Evolutionary conservation across 129 eudicot species (phyloP).

Genomic region (Lactuca saligna): DNA sequence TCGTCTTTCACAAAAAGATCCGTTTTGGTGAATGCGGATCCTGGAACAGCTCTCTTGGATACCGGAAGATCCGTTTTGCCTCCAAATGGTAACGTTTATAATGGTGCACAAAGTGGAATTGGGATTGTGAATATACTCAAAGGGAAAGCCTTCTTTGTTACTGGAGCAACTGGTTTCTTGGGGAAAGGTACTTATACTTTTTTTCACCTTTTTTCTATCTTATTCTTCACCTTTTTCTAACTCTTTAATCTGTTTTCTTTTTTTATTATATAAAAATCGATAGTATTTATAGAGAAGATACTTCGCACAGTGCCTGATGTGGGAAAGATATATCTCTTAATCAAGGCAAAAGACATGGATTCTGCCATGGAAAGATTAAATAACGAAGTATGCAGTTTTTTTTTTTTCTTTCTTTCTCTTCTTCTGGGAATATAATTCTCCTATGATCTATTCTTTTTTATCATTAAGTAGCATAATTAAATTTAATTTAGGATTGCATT

Average conservation of each 20-base stretch:
- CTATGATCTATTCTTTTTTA: conserved; percentile 10
- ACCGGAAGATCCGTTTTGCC: conserved; percentile 45
- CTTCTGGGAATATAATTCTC: background rate
- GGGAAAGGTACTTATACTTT: conserved; percentile 63
- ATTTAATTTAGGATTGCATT: conserved; percentile 31
- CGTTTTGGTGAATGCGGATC: conserved; percentile 40
- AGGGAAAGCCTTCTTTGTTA: conserved; percentile 72
- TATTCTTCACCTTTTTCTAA: conserved; percentile 9
- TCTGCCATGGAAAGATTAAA: conserved; percentile 72
- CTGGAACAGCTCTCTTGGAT: conserved; percentile 46
- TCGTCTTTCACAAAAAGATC: conserved; percentile 36
- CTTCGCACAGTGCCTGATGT: conserved; percentile 87
- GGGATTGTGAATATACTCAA: conserved; percentile 77
- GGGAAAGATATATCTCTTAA: conserved; percentile 74
- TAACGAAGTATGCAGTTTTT: conserved; percentile 57
- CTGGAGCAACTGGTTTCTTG: conserved; percentile 93
- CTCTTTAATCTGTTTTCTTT: background rate
- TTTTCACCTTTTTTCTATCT: background rate
- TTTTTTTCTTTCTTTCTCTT: background rate
- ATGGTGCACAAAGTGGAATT: conserved; percentile 51
- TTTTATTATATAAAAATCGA: background rate
- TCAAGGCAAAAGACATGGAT: conserved; percentile 80
- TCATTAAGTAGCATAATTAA: conserved; percentile 22
- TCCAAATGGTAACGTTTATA: conserved; percentile 55
- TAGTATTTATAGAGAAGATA: conserved; percentile 92